Conservation (phyloP, 2,329 filamentous ascomycete genomes). For the Aspergillus sp. region DNA sequence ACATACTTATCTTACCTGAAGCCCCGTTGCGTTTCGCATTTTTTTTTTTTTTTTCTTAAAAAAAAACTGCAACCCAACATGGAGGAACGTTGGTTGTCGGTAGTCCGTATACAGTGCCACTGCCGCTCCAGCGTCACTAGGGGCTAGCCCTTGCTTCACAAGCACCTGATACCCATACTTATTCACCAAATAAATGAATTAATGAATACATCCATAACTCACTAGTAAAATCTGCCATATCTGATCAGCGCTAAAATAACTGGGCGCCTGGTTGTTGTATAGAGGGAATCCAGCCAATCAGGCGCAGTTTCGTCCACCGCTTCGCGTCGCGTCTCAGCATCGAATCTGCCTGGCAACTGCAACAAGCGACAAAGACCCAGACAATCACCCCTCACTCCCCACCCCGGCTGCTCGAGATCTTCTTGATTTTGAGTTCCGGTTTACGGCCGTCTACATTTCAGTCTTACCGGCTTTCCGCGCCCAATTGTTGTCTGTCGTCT, state of each 20-base stretch:
- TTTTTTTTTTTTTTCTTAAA: no score
- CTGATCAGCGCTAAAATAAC: no score
- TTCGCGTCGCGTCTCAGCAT: slow-evolving; percentile 20
- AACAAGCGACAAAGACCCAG: slow-evolving; percentile 1
- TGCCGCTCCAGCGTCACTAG: not conserved
- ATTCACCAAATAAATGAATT: not conserved
- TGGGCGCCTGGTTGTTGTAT: not conserved
- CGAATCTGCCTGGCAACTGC: not conserved
- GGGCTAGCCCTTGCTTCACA: not conserved
- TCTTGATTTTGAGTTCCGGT: not conserved
- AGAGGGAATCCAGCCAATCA: slow-evolving; percentile 12
- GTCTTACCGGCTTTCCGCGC: not conserved
- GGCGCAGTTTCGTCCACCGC: slow-evolving; percentile 18
- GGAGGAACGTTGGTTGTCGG: not conserved
- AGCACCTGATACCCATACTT: not conserved
- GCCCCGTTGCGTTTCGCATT: not conserved
- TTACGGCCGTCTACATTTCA: not conserved
- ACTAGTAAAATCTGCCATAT: not conserved
- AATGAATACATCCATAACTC: not conserved
- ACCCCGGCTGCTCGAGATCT: not conserved
- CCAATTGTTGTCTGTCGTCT: not conserved
- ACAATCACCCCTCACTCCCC: not conserved
- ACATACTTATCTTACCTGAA: not conserved
- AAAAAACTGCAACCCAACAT: no score
- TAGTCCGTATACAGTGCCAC: not conserved